These are phyloP conservation scores for Mortierella sp. DNA, from an alignment of 371 early-diverging fungal species.

Conservation along the genomic window DNA sequence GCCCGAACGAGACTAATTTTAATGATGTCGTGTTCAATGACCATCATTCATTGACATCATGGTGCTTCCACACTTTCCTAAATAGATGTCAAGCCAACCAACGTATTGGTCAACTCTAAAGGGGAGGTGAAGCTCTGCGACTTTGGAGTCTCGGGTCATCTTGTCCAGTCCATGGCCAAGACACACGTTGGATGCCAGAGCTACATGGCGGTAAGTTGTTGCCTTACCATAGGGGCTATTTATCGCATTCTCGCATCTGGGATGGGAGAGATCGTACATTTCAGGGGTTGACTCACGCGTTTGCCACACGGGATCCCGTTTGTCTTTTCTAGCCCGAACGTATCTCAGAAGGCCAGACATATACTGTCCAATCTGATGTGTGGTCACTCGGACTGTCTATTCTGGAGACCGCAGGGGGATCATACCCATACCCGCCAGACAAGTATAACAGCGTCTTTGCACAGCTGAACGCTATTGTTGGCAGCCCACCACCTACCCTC, in stretches of 20 bases:
- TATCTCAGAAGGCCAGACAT: conserved; percentile 71
- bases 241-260: too few species aligned
- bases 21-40: background rate
- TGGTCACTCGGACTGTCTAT: conserved; percentile 95
- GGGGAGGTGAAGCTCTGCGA: conserved; percentile 96
- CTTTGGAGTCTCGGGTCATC: conserved; percentile 89
- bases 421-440: conserved; percentile 79
- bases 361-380: conserved; percentile 85
- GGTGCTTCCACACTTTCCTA: background rate
- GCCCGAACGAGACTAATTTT: background rate
- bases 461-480: conserved; percentile 88
- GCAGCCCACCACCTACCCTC: conserved; percentile 80
- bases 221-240: too few species aligned
- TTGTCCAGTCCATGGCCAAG: conserved; percentile 90
- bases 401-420: conserved; percentile 90
- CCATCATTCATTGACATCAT: background rate
- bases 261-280: too few species aligned
- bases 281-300: too few species aligned
- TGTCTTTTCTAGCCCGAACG: conserved; percentile 92
- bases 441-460: conserved; percentile 82
- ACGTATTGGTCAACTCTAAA: conserved; percentile 84
- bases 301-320: too few species aligned
- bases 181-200: conserved; percentile 95
- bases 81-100: conserved; percentile 94
- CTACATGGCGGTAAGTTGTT: conserved; percentile 93